Evolutionary conservation across 2,329 filamentous ascomycete genomes (phyloP).

Genomic region (Nannizziopsis barbatae): DNA sequence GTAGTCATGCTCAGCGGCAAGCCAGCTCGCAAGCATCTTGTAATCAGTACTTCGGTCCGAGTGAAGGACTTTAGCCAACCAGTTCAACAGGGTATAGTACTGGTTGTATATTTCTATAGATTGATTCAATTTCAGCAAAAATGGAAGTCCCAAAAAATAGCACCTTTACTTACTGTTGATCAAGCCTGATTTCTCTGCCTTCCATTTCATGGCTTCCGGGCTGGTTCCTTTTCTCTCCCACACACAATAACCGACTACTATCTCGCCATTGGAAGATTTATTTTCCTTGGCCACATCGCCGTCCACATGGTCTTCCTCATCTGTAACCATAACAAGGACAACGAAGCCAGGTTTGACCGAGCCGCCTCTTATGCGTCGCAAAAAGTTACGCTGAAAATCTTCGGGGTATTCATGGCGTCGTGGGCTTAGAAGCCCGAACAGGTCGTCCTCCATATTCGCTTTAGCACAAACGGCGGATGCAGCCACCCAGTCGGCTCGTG

Average conservation of each 20-base stretch:
- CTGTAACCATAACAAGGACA: slow-evolving; percentile 15
- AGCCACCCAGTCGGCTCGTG: slow-evolving; percentile 13
- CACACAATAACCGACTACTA: slow-evolving; percentile 17
- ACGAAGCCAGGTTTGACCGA: slow-evolving; percentile 15
- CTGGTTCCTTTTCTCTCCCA: slow-evolving; percentile 11
- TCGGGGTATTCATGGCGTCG: slow-evolving; percentile 14
- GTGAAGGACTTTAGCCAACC: not conserved
- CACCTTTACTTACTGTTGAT: slow-evolving; percentile 1
- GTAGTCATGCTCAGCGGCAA: slow-evolving; percentile 1
- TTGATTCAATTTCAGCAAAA: not conserved
- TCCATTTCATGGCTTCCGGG: slow-evolving; percentile 14
- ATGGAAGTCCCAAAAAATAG: not conserved
- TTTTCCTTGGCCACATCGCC: slow-evolving; percentile 1
- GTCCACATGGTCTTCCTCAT: slow-evolving; percentile 1
- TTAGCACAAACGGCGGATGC: slow-evolving; percentile 14
- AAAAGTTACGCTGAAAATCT: slow-evolving; percentile 15
- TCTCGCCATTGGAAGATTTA: slow-evolving; percentile 8
- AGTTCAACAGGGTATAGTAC: slow-evolving; percentile 1
- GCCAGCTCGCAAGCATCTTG: not conserved
- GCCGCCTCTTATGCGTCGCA: slow-evolving; percentile 15
- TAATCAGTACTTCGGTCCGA: not conserved
- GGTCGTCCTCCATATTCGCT: slow-evolving; percentile 17
- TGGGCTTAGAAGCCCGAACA: slow-evolving; percentile 16
- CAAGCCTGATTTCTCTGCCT: slow-evolving; percentile 1
- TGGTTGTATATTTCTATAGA: not conserved